Evolutionary conservation across 139 green algal species (phyloP).

Genomic region (Coelastrella sp.): DNA sequence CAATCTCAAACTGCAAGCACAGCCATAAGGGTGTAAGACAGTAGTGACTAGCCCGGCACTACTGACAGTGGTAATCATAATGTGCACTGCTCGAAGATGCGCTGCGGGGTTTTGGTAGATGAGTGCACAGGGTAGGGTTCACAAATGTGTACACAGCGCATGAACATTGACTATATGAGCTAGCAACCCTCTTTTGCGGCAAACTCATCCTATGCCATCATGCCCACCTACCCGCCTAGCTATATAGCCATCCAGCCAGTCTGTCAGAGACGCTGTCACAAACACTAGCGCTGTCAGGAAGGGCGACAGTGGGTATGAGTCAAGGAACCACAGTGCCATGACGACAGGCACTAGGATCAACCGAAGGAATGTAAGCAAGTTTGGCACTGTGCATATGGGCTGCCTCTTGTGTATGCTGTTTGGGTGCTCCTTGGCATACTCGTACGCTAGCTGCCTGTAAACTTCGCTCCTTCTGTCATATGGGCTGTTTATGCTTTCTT

Average conservation of each 20-base stretch:
- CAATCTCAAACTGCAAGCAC: slow-evolving; percentile 63
- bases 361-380: slow-evolving; percentile 78
- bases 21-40: too few species aligned
- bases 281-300: slow-evolving; percentile 71
- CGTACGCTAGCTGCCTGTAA: slow-evolving; percentile 54
- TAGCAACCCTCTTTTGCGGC: too few species aligned
- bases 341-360: slow-evolving; percentile 80
- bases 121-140: too few species aligned
- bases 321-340: slow-evolving; percentile 68
- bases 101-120: too few species aligned
- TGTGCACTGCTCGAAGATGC: too few species aligned
- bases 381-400: slow-evolving; percentile 72
- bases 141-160: too few species aligned
- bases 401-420: slow-evolving; percentile 42
- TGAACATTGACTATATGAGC: too few species aligned
- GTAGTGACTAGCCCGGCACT: too few species aligned
- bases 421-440: slow-evolving; percentile 37
- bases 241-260: slow-evolving; percentile 96
- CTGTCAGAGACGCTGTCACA: slow-evolving; percentile 87
- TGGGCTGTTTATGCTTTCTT: slow-evolving; percentile 76
- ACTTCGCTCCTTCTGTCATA: slow-evolving; percentile 78
- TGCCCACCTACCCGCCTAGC: slow-evolving; percentile 72
- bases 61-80: too few species aligned
- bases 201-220: neutral
- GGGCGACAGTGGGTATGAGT: slow-evolving; percentile 1